Base-by-base conservation (phyloP, 345 rosid species). In the Bruguiera parviflora region DNA sequence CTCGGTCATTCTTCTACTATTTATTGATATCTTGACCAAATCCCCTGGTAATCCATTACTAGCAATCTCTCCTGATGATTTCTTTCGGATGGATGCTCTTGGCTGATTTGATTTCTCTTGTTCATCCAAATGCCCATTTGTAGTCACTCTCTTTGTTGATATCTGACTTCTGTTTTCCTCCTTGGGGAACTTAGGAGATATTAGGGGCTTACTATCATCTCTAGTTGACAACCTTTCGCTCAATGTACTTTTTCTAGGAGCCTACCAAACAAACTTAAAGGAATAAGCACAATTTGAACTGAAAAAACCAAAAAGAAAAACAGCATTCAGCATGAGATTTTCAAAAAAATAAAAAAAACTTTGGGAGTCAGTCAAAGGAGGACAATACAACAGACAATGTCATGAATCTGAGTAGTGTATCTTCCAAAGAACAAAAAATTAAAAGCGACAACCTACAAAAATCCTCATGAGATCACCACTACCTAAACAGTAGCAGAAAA, bases 21-120 rank as follows among this genome's bases (percentile, higher is more conserved):
- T 92, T 46, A 87, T 66, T n/a, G 96, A 78, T 68, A 92, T 81
- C 87, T 85, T 92, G 69, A 92, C 91, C 81, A 95, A 77, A 77
- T 82, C 87, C 58, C 85, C 91, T 16, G 92, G 90, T 29, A 84
- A 73, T 56, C 90, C 96, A 46, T 85, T 84, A 74, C 47, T 75
- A 51, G 65, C 77, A 53, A 63, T 75, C 37, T 88, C 90, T 71
- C 83, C 72, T n/a, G 64, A 73, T 63, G 81, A 74, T 78, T 84
- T 91, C 79, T 80, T 89, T 43, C 81, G 92, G 19, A 58, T 21
- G 2, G 82, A 66, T 59, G 67, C 64, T 76, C 82, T 90, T 29
- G 65, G 81, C 78, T 82, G 84, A 73, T 66, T 80, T 21, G 77
- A 60, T 72, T 77, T 87, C 53, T 81, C 94, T 76, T 82, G 84